Percentiles rank a stretch among this genome's conserved stretches.
These are phyloP conservation scores for Cyclostephanos invisitatus DNA, from an alignment of 108 stramenopile genomes.

Conservation along the genomic window DNA sequence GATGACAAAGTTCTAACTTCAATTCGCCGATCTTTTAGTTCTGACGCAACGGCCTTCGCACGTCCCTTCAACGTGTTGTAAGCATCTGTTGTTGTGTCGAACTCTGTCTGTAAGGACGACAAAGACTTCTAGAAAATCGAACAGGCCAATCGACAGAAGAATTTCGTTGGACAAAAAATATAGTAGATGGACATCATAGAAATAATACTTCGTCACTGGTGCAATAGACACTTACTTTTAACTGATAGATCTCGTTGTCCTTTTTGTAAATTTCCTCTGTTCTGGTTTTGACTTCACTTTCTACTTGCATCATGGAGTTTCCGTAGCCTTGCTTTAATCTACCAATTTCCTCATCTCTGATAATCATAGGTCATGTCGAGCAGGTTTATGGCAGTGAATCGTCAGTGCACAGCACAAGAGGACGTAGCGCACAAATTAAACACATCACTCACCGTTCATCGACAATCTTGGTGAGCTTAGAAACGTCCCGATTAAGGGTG, in stretches of 20 bases:
- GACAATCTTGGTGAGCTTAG: slow-evolving; percentile 57
- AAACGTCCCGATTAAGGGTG: slow-evolving; percentile 62
- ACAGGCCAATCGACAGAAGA: neutral
- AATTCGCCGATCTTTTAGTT: slow-evolving; percentile 80
- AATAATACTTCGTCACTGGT: neutral
- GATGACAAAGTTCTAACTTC: slow-evolving; percentile 69
- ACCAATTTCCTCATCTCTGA: slow-evolving; percentile 49
- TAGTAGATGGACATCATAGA: neutral
- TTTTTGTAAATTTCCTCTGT: slow-evolving; percentile 39
- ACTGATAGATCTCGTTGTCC: slow-evolving; percentile 39
- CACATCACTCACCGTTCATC: slow-evolving; percentile 49
- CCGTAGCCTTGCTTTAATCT: slow-evolving; percentile 42
- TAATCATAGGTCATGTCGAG: neutral
- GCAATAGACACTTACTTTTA: slow-evolving; percentile 46
- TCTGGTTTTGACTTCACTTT: slow-evolving; percentile 38
- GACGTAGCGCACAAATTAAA: neutral
- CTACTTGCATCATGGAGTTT: slow-evolving; percentile 44
- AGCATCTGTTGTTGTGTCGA: slow-evolving; percentile 54
- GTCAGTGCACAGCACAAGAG: neutral
- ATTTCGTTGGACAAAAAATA: neutral
- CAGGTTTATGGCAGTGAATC: neutral
- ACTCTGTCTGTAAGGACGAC: slow-evolving; percentile 55
- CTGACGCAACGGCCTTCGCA: slow-evolving; percentile 75
- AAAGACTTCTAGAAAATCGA: slow-evolving; percentile 43
- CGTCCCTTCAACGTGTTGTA: slow-evolving; percentile 72